Evolutionary conservation across 2,329 filamentous ascomycete genomes (phyloP), one percentile per base, ranked within the genome.

Genomic region (Alternaria postmessia): DNA sequence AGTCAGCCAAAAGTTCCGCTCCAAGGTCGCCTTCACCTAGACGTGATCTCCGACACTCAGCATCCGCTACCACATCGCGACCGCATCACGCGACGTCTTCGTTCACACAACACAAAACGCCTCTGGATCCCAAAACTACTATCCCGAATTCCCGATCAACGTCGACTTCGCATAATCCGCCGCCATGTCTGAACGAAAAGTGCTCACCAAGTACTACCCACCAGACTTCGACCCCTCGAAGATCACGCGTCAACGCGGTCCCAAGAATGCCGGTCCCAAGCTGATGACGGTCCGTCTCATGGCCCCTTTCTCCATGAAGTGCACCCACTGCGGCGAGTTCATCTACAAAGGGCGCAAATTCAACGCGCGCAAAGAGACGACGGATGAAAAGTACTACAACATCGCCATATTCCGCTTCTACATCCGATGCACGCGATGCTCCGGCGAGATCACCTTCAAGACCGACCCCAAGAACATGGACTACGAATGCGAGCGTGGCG

Each of bases 391-490:
- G 68, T 99, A 99, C 81, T 88, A 97, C 47, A 87, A 87, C 51
- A 96, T 98, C 63, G 88, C 92, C 62, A 93, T 96, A 65, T 95
- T 90, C 81, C 88, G 91, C 30, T 97, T 98, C 83, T 95, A 94
- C 80, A 96, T 79, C 71, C 87, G 92, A 7, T 97, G 94, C 80
- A 96, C 94, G 34, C 83, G 93, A 48, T 97, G 94, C 80, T 89
- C 85, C 43, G 89, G 87, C 43, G 93, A 97, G 75, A 97, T 98
- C 69, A 93, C 92, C 0, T 96, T 98, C 83, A 90, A 91, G 65
- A 98, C 95, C 0, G 95, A 99, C 69, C 95, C 95, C 0, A 96
- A 96, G 79, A 94, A 94, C 74, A 93, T 93, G 85, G 94, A 98
- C 76, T 99, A 97, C 75, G 87, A 84, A 48, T 89, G 87, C 80